phyloP scores from a whole-genome alignment of 73 alveolate species.

The Tetrahymena malaccensis region DNA sequence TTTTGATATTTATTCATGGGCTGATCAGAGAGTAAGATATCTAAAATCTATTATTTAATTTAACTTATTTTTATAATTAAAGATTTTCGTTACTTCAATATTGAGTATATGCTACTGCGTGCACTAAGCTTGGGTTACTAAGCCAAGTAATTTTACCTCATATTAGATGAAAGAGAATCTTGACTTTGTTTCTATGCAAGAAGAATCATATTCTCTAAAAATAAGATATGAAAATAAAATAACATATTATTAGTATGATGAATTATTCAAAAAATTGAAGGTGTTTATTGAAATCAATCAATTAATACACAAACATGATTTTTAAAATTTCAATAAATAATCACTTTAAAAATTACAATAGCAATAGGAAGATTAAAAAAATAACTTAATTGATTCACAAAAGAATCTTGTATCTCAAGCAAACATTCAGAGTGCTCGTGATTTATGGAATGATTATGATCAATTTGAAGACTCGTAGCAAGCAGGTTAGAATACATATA shows the following conservation, averaged over 20 bases:
- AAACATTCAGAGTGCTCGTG: neutral
- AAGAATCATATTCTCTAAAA: neutral
- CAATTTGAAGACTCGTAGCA: neutral
- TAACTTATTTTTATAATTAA: neutral
- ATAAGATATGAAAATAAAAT: neutral
- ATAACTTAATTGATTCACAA: neutral
- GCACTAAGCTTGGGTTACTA: neutral
- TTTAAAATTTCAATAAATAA: neutral
- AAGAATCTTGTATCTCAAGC: neutral
- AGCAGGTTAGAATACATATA: neutral
- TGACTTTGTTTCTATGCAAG: neutral
- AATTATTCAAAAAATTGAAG: neutral
- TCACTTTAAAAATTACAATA: neutral
- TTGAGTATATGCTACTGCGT: neutral
- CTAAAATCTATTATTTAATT: neutral
- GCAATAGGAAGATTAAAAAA: neutral
- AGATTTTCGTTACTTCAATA: neutral
- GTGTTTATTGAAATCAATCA: neutral
- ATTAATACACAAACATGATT: neutral
- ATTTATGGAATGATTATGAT: neutral
- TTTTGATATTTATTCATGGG: neutral
- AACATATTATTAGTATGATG: neutral
- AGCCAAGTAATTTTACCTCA: neutral
- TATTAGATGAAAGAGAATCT: neutral
- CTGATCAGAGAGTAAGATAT: neutral